Conservation (phyloP, 2,329 filamentous ascomycete species). For the Pseudogymnoascus sp. region DNA sequence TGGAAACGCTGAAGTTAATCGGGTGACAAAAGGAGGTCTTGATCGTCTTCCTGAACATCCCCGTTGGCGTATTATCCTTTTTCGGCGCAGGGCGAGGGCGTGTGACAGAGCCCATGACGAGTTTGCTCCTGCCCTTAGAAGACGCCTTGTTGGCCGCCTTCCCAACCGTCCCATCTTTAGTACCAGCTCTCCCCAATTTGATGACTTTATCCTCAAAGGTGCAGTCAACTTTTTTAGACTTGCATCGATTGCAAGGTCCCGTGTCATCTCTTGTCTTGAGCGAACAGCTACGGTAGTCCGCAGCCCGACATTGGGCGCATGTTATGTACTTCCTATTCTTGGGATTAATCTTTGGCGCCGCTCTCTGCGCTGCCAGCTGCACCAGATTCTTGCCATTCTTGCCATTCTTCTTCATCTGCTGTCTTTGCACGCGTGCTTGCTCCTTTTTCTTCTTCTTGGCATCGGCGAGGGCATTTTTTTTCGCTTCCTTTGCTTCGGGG, state of each 20-base stretch:
- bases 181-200: background rate
- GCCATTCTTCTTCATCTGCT: conserved; percentile 16
- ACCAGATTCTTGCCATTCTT: conserved; percentile 11
- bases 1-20: conserved; percentile 9
- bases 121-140: background rate
- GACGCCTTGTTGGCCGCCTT: background rate
- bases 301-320: conserved; percentile 18
- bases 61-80: background rate
- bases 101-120: background rate
- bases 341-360: background rate
- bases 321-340: conserved; percentile 11
- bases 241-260: conserved; percentile 19
- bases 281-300: conserved; percentile 10
- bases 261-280: conserved; percentile 11
- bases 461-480: conserved; percentile 14
- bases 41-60: conserved; percentile 10
- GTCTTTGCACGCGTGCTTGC: conserved; percentile 14
- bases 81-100: background rate
- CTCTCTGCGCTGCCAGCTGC: conserved; percentile 16
- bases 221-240: conserved; percentile 12
- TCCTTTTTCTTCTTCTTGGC: conserved; percentile 17
- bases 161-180: background rate
- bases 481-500: conserved; percentile 21
- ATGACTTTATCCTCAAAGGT: conserved; percentile 11
- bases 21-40: conserved; percentile 24